A percentile compares a stretch with the other conserved stretches of the same genome.
Evolutionary conservation across 805 yeast genomes (phyloP).

Genomic region (Schwanniomyces pseudopolymorphus): DNA sequence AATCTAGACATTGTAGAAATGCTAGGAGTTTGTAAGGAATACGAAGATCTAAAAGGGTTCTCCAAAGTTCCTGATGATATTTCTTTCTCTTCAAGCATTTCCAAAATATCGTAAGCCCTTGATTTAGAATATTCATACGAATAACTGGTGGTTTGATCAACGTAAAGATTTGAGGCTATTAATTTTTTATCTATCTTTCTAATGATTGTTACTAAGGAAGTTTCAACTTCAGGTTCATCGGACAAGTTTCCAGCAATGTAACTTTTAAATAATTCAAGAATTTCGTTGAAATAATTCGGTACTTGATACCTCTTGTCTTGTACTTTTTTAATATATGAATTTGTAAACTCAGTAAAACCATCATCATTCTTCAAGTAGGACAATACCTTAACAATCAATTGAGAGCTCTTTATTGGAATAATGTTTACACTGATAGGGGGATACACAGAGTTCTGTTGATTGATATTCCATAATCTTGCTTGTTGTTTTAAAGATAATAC

Average conservation of each 20-base stretch:
- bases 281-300: conserved; percentile 27
- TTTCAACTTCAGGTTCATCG: conserved; percentile 45
- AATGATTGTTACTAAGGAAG: conserved; percentile 42
- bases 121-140: conserved; percentile 51
- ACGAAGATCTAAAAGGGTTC: conserved; percentile 56
- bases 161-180: not conserved
- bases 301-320: conserved; percentile 1
- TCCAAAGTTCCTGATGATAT: conserved; percentile 24
- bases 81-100: conserved; percentile 17
- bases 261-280: conserved; percentile 49
- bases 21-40: conserved; percentile 45
- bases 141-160: conserved; percentile 5
- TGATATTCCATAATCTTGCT: conserved; percentile 43
- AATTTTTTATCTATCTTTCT: conserved; percentile 22
- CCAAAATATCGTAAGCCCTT: conserved; percentile 49
- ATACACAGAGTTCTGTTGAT: conserved; percentile 22
- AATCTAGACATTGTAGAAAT: conserved; percentile 43
- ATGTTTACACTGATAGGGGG: conserved; percentile 35
- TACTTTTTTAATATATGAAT: conserved; percentile 14
- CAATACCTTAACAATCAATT: conserved; percentile 12
- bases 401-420: conserved; percentile 23
- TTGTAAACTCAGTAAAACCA: conserved; percentile 19
- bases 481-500: conserved; percentile 52
- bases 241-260: conserved; percentile 55
- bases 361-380: conserved; percentile 18